Conservation (phyloP, 495 filamentous ascomycete genomes). For the Penicillium goetzii region DNA sequence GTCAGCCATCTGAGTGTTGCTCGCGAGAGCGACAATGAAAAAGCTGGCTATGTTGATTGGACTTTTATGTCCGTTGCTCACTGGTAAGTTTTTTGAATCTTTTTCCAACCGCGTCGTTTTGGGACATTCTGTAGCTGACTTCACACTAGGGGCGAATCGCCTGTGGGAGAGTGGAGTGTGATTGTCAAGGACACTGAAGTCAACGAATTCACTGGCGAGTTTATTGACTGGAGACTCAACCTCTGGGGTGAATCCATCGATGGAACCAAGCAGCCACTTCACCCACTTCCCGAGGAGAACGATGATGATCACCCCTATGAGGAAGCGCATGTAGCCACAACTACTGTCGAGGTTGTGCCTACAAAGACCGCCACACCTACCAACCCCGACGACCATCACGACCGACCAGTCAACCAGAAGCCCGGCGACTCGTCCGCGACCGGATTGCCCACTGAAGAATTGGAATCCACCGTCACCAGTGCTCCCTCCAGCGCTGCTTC, state of each 20-base stretch:
- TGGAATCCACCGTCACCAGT: constrained; percentile 34
- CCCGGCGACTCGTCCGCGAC: constrained; percentile 45
- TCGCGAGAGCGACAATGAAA: constrained; percentile 64
- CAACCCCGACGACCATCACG: constrained; percentile 69
- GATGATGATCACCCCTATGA: constrained; percentile 81
- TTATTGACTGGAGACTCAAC: constrained; percentile 91
- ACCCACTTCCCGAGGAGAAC: constrained; percentile 82
- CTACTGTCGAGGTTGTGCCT: constrained; percentile 51
- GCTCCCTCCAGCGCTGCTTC: constrained; percentile 47
- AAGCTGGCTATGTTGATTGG: constrained; percentile 88
- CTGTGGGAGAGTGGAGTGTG: constrained; percentile 86
- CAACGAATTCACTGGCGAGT: constrained; percentile 75
- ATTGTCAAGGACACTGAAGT: constrained; percentile 83
- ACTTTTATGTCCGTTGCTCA: constrained; percentile 98
- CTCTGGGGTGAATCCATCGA: constrained; percentile 91
- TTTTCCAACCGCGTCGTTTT: not conserved
- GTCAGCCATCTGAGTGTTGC: constrained; percentile 81
- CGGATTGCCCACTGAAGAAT: constrained; percentile 17
- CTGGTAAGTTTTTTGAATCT: constrained; percentile 63
- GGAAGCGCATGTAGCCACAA: constrained; percentile 56
- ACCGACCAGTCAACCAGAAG: constrained; percentile 74
- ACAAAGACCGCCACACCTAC: constrained; percentile 47
- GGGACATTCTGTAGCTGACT: constrained; percentile 16
- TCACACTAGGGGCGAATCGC: constrained; percentile 76
- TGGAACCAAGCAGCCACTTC: constrained; percentile 64